Evolutionary conservation across 2,329 filamentous ascomycete species (phyloP), one percentile per base, ranked within the genome.

Genomic region (Microdochium trichocladiopsis): DNA sequence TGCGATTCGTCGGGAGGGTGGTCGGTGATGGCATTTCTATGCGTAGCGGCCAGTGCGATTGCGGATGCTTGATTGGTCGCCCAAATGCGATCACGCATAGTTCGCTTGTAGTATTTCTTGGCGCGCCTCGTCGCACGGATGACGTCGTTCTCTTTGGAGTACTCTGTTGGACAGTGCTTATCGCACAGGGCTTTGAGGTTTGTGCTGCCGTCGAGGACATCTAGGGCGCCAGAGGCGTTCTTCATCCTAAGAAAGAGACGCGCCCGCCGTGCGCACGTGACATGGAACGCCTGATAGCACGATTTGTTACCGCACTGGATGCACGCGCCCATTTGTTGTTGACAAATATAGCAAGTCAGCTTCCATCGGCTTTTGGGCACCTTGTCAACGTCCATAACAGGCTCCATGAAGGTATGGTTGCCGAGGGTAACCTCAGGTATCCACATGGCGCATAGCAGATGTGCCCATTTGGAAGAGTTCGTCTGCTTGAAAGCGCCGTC

Each of bases 401-500:
- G 94, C 64, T 99, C 94, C 90, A 97, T 96, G 66, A 97, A 94
- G 8, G 92, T 96, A 56, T 90, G 88, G 64, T 99, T 99, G 14
- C 92, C 94, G 49, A 99, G 82, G 3, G 90, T 93, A 6, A 97
- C 90, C 71, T 99, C 94, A 0, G 94, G 94, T 61, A 99, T 96
- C 94, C 94, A 99, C 75, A 97, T 94, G 28, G 94, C 90, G 66
- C 94, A 99, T 9, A 99, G 82, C 11, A 99, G 73, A 77, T 99
- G 94, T 24, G 93, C 90, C 94, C 94, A 99, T 71, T 95, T 94
- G 2, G 92, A 91, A 2, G 90, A 88, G 58, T 91, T 96, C 1
- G 94, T 97, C 70, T 97, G 94, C 69, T 99, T 99, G 75, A 99
- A 99, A 2, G 94, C 94, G 14, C 94, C 94, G 61, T 97, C 94